Base-by-base conservation (phyloP, 1,284 basidiomycete species). In the Phellopilus nigrolimitatus region DNA sequence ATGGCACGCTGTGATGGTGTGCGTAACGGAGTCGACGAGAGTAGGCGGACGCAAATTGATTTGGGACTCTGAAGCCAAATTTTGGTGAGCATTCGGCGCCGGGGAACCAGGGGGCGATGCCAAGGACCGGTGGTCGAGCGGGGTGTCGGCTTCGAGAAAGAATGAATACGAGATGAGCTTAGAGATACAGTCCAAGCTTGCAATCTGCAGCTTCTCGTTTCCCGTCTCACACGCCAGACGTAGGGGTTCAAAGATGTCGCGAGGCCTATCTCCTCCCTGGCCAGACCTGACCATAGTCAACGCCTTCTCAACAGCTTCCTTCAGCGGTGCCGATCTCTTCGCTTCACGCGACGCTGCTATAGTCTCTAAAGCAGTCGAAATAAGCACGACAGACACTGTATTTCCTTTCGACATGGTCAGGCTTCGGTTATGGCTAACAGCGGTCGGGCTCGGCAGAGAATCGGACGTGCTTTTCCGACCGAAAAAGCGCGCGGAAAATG, bases 111-210 rank as follows among this genome's bases (percentile, higher is more conserved):
- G 87, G 15, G 88, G 86, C 1, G 86, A 88, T 3, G 76, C 69
- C 44, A 77, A 67, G 13, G 57, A 57, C 30, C 62, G 56, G 15
- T 62, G 55, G 13, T 56, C 64, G 15, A 68, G 57, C n/a, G 74
- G 67, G 37, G 71, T 68, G 27, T 76, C 71, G 22, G 77, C 67
- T 59, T 91, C 90, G 40, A 78, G 78, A 63, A 98, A 97, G 77
- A 97, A 97, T 31, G 91, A 92, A 66, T 97, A 92, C 6, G 92
- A 93, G 57, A 97, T 90, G 60, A 98, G 81, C 69, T 98, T 98
- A 43, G 92, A 90, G 54, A 97, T 91, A 61, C 95, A 93, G 68
- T 98, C 95, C 64, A 98, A 74, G 58, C 93, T 94, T 19, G 92
- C 91, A 62, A 95, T 89, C 83, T 94, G 89, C 28, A 97, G 78